phyloP scores from a whole-genome alignment of 768 basidiomycete genomes.

The Rhodocollybia butyracea region DNA sequence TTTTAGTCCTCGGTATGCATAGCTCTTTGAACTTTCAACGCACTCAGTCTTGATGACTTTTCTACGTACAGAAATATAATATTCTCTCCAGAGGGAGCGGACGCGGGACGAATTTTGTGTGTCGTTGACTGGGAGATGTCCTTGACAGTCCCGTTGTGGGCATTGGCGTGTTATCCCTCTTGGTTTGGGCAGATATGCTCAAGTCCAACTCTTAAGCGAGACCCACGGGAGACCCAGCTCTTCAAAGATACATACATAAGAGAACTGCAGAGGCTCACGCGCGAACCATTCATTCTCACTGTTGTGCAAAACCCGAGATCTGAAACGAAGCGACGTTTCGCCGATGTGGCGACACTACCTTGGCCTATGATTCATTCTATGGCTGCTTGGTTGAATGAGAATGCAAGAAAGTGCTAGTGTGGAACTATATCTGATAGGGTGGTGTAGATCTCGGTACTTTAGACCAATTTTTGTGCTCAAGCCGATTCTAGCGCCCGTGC shows the following conservation, averaged over 20 bases:
- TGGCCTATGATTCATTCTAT: constrained; percentile 18
- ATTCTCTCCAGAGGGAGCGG: constrained; percentile 16
- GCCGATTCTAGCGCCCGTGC: too few relatives aligned
- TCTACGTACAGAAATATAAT: constrained; percentile 16
- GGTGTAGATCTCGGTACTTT: too few relatives aligned
- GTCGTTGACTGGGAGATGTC: constrained; percentile 22
- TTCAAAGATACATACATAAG: constrained; percentile 21
- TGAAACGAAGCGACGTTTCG: constrained; percentile 14
- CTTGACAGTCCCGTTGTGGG: constrained; percentile 18
- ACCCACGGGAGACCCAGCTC: constrained; percentile 12
- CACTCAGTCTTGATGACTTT: too few relatives aligned
- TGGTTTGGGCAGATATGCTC: constrained; percentile 15
- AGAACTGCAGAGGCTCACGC: constrained; percentile 17
- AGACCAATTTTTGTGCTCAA: too few relatives aligned
- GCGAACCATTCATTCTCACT: constrained; percentile 14
- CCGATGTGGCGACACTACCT: constrained; percentile 16
- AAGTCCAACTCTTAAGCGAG: constrained; percentile 3
- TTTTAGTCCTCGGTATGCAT: constrained; percentile 16
- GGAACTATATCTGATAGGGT: too few relatives aligned
- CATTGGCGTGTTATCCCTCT: constrained; percentile 17
- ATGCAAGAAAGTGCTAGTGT: not conserved
- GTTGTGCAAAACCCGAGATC: constrained; percentile 20
- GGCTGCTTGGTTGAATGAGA: constrained; percentile 11
- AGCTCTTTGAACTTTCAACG: too few relatives aligned
- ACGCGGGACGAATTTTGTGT: constrained; percentile 15